Percentiles rank a stretch among this genome's conserved stretches.
Conservation (phyloP, 2,329 filamentous ascomycete genomes). For the Aspergillus clavatus region DNA sequence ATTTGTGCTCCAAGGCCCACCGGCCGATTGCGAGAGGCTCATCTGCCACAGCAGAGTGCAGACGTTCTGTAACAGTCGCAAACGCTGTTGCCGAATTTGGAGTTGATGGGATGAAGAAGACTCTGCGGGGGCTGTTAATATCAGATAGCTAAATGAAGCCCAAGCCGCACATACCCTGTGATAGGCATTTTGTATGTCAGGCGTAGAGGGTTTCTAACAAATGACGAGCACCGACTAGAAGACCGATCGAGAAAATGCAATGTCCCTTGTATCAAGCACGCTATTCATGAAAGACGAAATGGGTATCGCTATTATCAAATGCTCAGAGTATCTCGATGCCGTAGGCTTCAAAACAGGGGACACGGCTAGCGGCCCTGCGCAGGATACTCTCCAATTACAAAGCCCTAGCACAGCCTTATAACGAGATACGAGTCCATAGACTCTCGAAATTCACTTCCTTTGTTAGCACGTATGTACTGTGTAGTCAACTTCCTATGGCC, state of each 20-base stretch:
- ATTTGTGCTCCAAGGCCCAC: conserved; percentile 41
- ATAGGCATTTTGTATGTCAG: conserved; percentile 25
- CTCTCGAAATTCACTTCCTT: too few species aligned
- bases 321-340: background rate
- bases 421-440: too few species aligned
- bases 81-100: conserved; percentile 37
- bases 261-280: too few species aligned
- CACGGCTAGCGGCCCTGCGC: too few species aligned
- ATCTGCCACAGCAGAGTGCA: conserved; percentile 35
- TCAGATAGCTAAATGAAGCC: background rate
- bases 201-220: background rate
- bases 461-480: too few species aligned
- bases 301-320: too few species aligned
- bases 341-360: background rate
- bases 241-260: too few species aligned
- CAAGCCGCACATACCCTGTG: conserved; percentile 27
- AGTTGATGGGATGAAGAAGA: conserved; percentile 41
- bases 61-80: conserved; percentile 32
- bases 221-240: too few species aligned
- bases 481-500: too few species aligned
- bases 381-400: too few species aligned
- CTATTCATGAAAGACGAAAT: too few species aligned
- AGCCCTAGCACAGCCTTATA: too few species aligned
- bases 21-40: conserved; percentile 32
- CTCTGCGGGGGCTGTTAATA: conserved; percentile 24